Percentiles rank a stretch among this genome's conserved stretches.
phyloP scores from a whole-genome alignment of 1,139 yeast species.

The Protomyces arabidopsidicola region DNA sequence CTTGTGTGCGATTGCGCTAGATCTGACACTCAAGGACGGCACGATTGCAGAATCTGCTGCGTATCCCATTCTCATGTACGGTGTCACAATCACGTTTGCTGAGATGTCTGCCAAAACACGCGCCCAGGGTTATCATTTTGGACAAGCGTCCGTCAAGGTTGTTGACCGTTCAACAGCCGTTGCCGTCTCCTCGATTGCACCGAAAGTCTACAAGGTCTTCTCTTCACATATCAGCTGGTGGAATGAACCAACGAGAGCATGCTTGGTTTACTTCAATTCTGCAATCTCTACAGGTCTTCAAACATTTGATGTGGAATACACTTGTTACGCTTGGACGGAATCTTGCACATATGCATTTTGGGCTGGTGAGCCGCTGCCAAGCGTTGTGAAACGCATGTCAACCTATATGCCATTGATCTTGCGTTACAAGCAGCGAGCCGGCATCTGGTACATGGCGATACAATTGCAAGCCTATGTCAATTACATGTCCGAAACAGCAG shows the following conservation, averaged over 20 bases:
- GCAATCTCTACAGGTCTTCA: constrained; percentile 16
- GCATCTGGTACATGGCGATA: constrained; percentile 14
- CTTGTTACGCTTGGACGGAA: constrained; percentile 18
- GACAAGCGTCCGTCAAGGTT: constrained; percentile 14
- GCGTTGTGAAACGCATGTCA: constrained; percentile 10
- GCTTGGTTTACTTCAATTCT: constrained; percentile 23
- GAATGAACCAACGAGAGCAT: constrained; percentile 20
- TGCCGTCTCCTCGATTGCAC: constrained; percentile 1
- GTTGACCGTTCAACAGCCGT: constrained; percentile 3
- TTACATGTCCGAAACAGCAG: not conserved
- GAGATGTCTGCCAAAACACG: constrained; percentile 1
- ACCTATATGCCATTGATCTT: constrained; percentile 5
- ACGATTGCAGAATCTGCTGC: constrained; percentile 11
- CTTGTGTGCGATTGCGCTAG: constrained; percentile 6
- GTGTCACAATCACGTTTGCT: constrained; percentile 6
- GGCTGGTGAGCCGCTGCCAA: constrained; percentile 21
- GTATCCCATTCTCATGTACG: constrained; percentile 20
- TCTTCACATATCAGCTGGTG: constrained; percentile 19
- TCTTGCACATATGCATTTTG: constrained; percentile 17
- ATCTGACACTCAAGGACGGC: constrained; percentile 3
- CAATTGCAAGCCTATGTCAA: constrained; percentile 16
- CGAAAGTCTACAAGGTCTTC: constrained; percentile 19
- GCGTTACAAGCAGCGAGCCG: constrained; percentile 8
- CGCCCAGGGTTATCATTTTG: constrained; percentile 16
- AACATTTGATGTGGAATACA: constrained; percentile 18